Base-by-base conservation (phyloP, 805 yeast species). In the Zygotorulaspora sp. region DNA sequence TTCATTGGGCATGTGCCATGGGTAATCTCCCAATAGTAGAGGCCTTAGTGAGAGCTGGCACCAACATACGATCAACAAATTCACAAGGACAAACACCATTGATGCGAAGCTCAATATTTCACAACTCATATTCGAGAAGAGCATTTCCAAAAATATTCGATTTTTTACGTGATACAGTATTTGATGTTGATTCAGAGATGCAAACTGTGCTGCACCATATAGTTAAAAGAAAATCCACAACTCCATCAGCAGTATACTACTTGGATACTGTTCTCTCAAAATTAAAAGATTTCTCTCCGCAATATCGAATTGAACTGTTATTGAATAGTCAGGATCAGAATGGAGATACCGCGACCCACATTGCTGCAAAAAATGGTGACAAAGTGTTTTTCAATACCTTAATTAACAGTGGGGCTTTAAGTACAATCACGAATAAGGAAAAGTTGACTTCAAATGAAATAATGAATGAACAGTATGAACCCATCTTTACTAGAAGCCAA, bases 1-100 rank as follows among this genome's bases (percentile, higher is more conserved):
- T 92, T 49, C 98, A 92, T 62, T 92, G 97, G 97, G 95, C 97
- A 0, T 87, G 97, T 43, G 83, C 97, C 1, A 87, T 92, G 75
- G 98, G 97, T 3, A 85, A 81, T 57, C 63, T 82, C 22, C 74
- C 73, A 32, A 78, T 89, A 63, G 79, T 86, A 39, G 92, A 83
- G 48, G 74, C 88, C 10, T 69, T 92, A 28, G 63, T 86, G 20
- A 70, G 78, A 19, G 77, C 81, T 26, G 95, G 96, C 4, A 92
- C 95, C 2, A 59, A 49, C 36, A 44, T 46, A 75, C 80, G 62
- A 73, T 76, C 39, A 3, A 62, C 74, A 11, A 83, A 83, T 52
- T 72, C 78, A 43, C 72, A 73, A 30, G 96, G 96, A 0, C 86
- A 89, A 55, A 89, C 88, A 15, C 94, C 97, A 4, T 67, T 92